Base-by-base conservation (phyloP, 140 eudicot genomes). In the Cichorium intybus region DNA sequence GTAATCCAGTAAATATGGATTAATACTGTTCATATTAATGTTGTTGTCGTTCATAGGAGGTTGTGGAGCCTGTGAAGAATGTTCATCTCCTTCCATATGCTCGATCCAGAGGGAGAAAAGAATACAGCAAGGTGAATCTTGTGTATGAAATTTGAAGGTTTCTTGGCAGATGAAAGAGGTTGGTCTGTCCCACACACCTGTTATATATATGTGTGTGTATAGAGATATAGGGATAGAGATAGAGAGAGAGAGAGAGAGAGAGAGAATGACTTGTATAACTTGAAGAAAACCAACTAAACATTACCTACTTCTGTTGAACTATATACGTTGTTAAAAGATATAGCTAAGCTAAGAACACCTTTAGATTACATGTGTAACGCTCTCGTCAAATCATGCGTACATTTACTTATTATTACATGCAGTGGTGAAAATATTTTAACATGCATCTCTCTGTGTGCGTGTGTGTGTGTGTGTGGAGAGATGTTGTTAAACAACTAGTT, bases 221-320 rank as follows among this genome's bases (percentile, higher is more conserved):
- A 21, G 18, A 26, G 23, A 18, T 43, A 26, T 29, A 11, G 16
- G 0, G 45, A 20, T 17, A 66, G 33, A 37, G 72, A 66, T 45
- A 60, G 54, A 57, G 17, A 26, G 23, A 33, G 37, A 35, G 64
- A 47, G 69, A 47, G 26, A 45, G 56, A 64, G 55, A 22, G 53
- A 68, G 33, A 41, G 71, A 53, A 35, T 65, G 69, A 60, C 72
- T 77, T 78, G 78, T 70, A 64, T 27, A 16, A 10, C 51, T 17
- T 66, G 66, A 70, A 67, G 73, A 74, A 75, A 76, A 76, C 86
- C 86, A 84, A 84, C 90, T 68, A 84, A 59, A 84, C 51, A 53
- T 64, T 72, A 84, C 86, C 90, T 84, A 80, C 74, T 66, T 76
- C 74, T 70, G 90, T 84, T 84, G 82, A 84, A 84, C 90, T 65